phyloP scores from a whole-genome alignment of 2,329 filamentous ascomycete genomes.

The Ophiocordyceps unilateralis region DNA sequence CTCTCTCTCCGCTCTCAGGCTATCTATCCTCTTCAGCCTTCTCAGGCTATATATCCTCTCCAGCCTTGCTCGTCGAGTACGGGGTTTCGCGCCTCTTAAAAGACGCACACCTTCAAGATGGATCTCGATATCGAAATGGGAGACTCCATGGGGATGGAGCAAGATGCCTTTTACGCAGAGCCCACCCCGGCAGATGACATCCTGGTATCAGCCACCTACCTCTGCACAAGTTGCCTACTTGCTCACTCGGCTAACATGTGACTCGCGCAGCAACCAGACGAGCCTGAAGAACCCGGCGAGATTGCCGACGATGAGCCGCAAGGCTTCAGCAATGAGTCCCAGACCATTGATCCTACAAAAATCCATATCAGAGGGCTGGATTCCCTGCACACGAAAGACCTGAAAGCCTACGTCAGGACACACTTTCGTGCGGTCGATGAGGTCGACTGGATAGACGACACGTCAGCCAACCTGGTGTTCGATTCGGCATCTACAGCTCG shows the following conservation, averaged over 20 bases:
- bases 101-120: conserved; percentile 24
- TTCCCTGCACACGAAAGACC: conserved; percentile 61
- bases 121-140: conserved; percentile 60
- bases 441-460: conserved; percentile 92
- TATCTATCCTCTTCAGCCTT: too few species aligned
- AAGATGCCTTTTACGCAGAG: conserved; percentile 11
- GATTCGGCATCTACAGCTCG: conserved; percentile 31
- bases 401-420: conserved; percentile 56
- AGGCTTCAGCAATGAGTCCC: conserved; percentile 8
- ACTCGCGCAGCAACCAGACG: conserved; percentile 14
- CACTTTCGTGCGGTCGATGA: conserved; percentile 44
- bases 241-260: background rate
- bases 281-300: conserved; percentile 20
- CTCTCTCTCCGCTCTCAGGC: too few species aligned
- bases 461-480: conserved; percentile 76
- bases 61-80: too few species aligned
- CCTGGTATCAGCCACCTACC: conserved; percentile 10
- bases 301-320: conserved; percentile 17
- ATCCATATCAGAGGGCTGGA: conserved; percentile 76
- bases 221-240: background rate
- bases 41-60: too few species aligned
- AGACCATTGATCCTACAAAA: conserved; percentile 30
- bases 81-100: too few species aligned
- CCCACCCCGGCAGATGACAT: conserved; percentile 18
- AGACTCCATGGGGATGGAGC: conserved; percentile 27